Base-by-base conservation (phyloP, 2,329 filamentous ascomycete species). In the Alternaria brassicae region DNA sequence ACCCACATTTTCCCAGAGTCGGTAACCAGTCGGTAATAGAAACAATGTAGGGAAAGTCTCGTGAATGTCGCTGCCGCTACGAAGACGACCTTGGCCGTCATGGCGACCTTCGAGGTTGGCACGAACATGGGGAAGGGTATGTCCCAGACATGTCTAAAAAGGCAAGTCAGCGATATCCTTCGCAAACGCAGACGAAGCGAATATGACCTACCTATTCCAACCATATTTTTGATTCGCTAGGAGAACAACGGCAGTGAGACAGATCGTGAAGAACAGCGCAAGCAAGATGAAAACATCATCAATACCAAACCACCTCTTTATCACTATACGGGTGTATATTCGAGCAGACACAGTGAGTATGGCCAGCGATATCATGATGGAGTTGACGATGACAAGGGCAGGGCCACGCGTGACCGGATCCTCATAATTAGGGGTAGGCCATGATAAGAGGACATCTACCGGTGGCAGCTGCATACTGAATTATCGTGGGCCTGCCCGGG, bases 1-100 rank as follows among this genome's bases (percentile, higher is more conserved):
- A 42, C 59, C 49, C 39, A 61, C 59, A 23, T 21, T 34, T 65
- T 48, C 74, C 73, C 74, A n/a, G 75, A 77, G 59, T 82, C 79
- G 9, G 74, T 58, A 7, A 81, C 71, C 9, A 82, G 69, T 12
- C 81, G 76, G 52, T 81, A 82, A 62, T 82, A 83, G 65, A 82
- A 81, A 63, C 72, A 78, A 32, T 82, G 77, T 8, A 83, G 69
- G 0, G 79, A 81, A 15, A 81, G 69, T 15, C 81, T 71, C 0
- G 80, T 81, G 56, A 81, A 81, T 0, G 77, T 79, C 1, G 80
- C 72, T 2, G 80, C 79, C 12, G 75, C 65, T 2, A 74, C 76
- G 61, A 81, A 82, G 4, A 79, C 65, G 6, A 80, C 51, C 62
- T 82, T 82, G 4, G 80, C 74, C 1, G 71, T 67, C 65, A 82